Evolutionary conservation across 176 grass and related monocot genomes (phyloP).

Genomic region (Ampelocalamus luodianensis): DNA sequence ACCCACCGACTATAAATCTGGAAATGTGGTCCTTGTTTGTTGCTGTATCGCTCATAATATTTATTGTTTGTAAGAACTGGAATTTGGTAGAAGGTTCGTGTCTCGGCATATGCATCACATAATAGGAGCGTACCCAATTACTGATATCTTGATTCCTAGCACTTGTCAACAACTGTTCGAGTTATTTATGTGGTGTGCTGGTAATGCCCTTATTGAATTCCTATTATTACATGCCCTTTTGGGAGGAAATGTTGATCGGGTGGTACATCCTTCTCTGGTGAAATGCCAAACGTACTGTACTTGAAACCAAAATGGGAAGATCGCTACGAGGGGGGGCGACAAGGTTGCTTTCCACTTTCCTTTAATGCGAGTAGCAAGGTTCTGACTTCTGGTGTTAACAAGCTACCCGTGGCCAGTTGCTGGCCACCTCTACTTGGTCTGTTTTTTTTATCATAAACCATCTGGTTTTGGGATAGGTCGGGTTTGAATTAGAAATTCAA

Average conservation of each 20-base stretch:
- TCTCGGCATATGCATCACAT: neutral
- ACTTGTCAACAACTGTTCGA: neutral
- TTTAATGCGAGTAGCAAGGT: neutral
- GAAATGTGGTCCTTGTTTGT: neutral
- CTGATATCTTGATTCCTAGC: neutral
- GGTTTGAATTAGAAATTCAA: neutral
- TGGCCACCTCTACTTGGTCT: neutral
- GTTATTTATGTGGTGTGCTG: neutral
- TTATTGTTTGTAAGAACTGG: neutral
- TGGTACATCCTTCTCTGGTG: neutral
- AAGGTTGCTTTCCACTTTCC: neutral
- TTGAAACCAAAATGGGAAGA: neutral
- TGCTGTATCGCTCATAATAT: neutral
- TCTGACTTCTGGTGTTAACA: neutral
- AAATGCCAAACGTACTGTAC: neutral
- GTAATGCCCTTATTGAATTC: neutral
- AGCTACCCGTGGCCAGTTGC: neutral
- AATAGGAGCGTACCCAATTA: slow-evolving; percentile 5
- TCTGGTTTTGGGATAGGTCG: neutral
- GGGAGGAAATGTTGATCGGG: neutral
- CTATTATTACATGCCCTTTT: neutral
- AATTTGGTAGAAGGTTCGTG: neutral
- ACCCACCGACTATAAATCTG: neutral
- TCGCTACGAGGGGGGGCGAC: neutral
- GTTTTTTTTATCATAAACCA: neutral